Evolutionary conservation across 192 early-diverging fungal species (phyloP).

Genomic region (Gaertneriomyces semiglobifer): DNA sequence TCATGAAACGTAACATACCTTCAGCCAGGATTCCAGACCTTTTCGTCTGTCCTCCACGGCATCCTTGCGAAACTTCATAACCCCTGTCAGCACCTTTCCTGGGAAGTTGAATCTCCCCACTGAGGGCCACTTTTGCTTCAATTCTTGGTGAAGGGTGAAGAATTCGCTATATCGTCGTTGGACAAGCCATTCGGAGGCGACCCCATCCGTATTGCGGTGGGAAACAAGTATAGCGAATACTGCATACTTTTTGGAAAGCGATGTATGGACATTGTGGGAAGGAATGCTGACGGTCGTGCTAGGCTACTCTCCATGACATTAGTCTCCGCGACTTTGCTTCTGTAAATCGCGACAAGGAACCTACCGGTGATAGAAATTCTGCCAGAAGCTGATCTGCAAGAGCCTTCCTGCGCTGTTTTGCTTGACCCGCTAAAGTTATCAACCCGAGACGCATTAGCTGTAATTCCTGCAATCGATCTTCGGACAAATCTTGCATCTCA

Average conservation of each 20-base stretch:
- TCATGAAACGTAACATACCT: conserved; percentile 16
- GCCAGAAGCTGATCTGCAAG: no score
- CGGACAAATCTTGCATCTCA: conserved; percentile 7
- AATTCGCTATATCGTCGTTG: conserved; percentile 80
- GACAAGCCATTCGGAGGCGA: conserved; percentile 33
- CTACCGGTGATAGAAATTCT: no score
- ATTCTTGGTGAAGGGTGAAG: conserved; percentile 67
- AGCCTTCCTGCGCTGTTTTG: not conserved
- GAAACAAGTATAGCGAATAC: no score
- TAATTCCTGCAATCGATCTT: conserved; percentile 22
- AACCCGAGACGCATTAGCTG: conserved; percentile 31
- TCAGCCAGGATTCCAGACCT: conserved; percentile 70
- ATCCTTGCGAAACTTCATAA: conserved; percentile 61
- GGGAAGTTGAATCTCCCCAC: conserved; percentile 72
- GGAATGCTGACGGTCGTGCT: no score
- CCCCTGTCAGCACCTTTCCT: conserved; percentile 57
- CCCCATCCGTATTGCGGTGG: conserved; percentile 12
- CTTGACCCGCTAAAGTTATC: conserved; percentile 16
- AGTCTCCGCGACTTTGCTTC: no score
- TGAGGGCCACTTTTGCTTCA: conserved; percentile 55
- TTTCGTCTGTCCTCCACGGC: conserved; percentile 68
- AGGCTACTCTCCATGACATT: no score
- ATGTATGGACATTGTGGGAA: no score
- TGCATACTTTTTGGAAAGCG: no score
- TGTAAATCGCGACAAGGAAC: no score